Evolutionary conservation across 352 stramenopile species (phyloP), one percentile per base, ranked within the genome.

Genomic region (Globisporangium emineosum): DNA sequence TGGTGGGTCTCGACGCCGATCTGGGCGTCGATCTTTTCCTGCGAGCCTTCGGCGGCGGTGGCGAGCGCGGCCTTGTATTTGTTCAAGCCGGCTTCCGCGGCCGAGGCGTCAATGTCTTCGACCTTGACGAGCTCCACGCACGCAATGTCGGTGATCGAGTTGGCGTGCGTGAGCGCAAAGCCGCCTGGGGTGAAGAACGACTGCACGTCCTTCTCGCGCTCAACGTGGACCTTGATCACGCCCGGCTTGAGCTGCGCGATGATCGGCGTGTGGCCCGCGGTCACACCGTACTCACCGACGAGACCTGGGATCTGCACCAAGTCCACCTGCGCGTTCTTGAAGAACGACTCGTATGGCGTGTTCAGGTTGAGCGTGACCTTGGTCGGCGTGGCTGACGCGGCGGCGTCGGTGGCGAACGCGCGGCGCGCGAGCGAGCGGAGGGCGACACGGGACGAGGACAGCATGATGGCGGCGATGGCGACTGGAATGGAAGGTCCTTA

Each of bases 101-200:
- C 92, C 33, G 78, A 72, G 27, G 76, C 62, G 78, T 99, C 97
- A 63, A 99, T 87, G 75, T 99, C 97, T 69, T 99, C 95, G 47
- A 99, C 66, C 75, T 98, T 98, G 65, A 98, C 91, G 59, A 97
- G 91, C 78, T 99, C 97, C 52, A 97, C 94, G 74, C 93, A 98
- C 35, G 97, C 81, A 75, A 99, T 98, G 79, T 99, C 97, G 53
- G 97, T 99, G 52, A 92, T 80, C 60, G 94, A 98, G 77, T 98
- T 94, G 58, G 88, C 87, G 79, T 99, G 96, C 57, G 96, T 99
- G 65, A 99, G 78, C 42, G 97, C 94, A 69, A 99, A 99, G 68
- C 97, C 97, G 66, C 96, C 97, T 37, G 94, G 84, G 62, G 98
- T 97, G 84, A 99, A 99, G 82, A 98, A 99, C 76, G 97, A 98